phyloP scores from a whole-genome alignment of 2,329 filamentous ascomycete species.

The Aureobasidium subglaciale region DNA sequence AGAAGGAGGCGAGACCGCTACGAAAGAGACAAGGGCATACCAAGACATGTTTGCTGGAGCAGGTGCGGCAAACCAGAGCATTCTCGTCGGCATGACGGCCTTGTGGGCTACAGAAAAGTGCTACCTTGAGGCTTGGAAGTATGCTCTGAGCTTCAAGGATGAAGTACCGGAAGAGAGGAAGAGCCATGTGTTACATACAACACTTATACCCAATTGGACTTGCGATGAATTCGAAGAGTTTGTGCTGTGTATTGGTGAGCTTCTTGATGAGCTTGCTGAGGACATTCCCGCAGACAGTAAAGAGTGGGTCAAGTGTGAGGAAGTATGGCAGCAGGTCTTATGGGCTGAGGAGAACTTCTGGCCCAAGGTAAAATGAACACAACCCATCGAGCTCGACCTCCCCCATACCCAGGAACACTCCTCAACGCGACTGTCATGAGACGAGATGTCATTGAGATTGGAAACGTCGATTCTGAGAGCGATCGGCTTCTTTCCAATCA shows the following conservation, averaged over 20 bases:
- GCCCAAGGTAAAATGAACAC: constrained; percentile 40
- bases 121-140: constrained; percentile 42
- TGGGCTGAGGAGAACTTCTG: constrained; percentile 44
- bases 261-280: constrained; percentile 42
- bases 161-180: constrained; percentile 20
- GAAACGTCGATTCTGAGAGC: too few species aligned
- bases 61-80: constrained; percentile 40
- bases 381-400: too few species aligned
- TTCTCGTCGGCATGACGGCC: constrained; percentile 62
- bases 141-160: constrained; percentile 29
- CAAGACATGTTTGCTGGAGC: constrained; percentile 53
- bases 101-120: constrained; percentile 67
- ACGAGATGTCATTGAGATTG: too few species aligned
- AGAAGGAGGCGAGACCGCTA: constrained; percentile 16
- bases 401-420: too few species aligned
- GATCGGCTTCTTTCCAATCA: too few species aligned
- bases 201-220: constrained; percentile 46
- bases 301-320: constrained; percentile 44
- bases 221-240: constrained; percentile 42
- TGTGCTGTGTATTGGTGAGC: constrained; percentile 37
- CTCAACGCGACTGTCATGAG: too few species aligned
- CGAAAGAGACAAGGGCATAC: constrained; percentile 36
- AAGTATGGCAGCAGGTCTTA: constrained; percentile 41
- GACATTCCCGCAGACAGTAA: constrained; percentile 33
- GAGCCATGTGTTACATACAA: constrained; percentile 41